Base-by-base conservation (phyloP, 306 rosid species). In the Corylus americana region DNA sequence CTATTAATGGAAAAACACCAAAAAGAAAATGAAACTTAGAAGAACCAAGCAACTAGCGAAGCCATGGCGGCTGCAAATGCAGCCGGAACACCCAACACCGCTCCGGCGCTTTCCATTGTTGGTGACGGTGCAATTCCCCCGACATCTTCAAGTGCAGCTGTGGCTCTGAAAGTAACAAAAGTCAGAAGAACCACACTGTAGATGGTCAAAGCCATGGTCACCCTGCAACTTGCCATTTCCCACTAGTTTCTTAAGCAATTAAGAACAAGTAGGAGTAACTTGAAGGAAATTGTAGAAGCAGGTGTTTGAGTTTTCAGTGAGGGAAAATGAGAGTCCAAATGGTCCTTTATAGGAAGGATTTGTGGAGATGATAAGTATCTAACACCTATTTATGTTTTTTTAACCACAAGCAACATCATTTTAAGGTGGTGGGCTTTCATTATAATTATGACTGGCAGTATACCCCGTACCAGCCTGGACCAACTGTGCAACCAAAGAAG, bases 111-210 rank as follows among this genome's bases (percentile, higher is more conserved):
- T 77, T 90, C 89, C 94, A 90, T 88, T n/a, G 89, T 25, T 1
- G 66, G 94, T 11, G 94, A 64, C 3, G 97, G 97, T 31, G 93
- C 91, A 84, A 89, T 83, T n/a, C 85, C 89, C 51, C 89, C 78
- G 53, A 77, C 84, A 71, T 85, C 86, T 83, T 83, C 86, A 47
- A 50, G 82, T 14, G 70, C 85, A 44, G 48, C 83, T 37, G 87
- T 77, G 14, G 86, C 90, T 47, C 78, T 63, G 76, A 76, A 44
- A 31, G 66, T 75, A 62, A 78, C 45, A 63, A 69, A 86, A 80
- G 81, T 76, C 74, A 91, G 49, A 51, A 82, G 72, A 61, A 81
- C 87, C 78, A 89, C 70, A 71, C 81, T 72, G 88, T 71, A 86
- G 78, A 85, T 27, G 70, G 89, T 73, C 82, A 89, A 75, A 85